Base-by-base conservation (phyloP, 108 stramenopile species). In the Chaetoceros tenuissimus region DNA sequence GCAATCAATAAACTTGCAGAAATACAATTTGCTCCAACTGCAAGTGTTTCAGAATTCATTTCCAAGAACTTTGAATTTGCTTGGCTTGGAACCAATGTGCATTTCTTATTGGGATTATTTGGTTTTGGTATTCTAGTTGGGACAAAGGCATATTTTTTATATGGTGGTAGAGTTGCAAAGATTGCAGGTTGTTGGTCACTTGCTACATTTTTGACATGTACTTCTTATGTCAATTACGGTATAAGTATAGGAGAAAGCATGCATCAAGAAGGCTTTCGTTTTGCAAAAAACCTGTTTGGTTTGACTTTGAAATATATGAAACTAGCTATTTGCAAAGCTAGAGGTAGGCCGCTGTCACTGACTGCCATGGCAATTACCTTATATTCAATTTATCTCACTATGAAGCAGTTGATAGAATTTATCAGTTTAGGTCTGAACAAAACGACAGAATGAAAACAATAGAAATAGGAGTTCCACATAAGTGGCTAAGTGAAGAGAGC, bases 21-120 rank as follows among this genome's bases (percentile, higher is more conserved):
- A 30, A 31, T 64, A 17, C 20, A 28, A 2, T 53, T 28, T 21
- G 49, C 53, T 5, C 40, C 26, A 13, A 66, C 64, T 25, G 21
- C 10, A 3, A 48, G 57, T 3, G 45, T 44, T n/a, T 55, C 49
- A 3, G 48, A 66, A 34, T 44, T 66, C 29, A 59, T 66, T 31
- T 48, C 48, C 30, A 5, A 31, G 2, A 30, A 57, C 16, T 31
- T 54, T 26, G 57, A 58, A 26, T 57, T 66, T 2, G 47, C 57
- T 16, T 66, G 64, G 64, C 3, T 66, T 1, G 64, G 64, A 24
- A 66, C 64, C 26, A 66, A 66, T 29, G 54, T 66, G n/a, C 56
- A 66, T 26, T 66, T 66, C 30, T 25, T 66, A 7, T 8, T 57
- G 19, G 57, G 64, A 3, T 17, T 66, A 48, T 31, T 66, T 47